A percentile compares a stretch with the other conserved stretches of the same genome.
phyloP scores from a whole-genome alignment of 768 basidiomycete species.

The Suillus weaverae region DNA sequence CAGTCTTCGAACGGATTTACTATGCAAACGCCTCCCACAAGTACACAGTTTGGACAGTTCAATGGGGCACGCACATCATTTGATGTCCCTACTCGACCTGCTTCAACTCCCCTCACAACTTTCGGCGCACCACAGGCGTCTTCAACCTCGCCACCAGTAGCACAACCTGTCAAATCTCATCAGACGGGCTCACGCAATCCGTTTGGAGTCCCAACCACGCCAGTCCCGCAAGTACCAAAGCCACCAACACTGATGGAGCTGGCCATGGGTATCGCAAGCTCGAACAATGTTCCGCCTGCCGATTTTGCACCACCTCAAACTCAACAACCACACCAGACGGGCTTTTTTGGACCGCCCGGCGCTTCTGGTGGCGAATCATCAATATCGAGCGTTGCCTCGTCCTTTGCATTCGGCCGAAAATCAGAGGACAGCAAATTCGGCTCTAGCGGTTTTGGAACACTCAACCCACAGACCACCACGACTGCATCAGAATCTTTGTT shows the following conservation, averaged over 20 bases:
- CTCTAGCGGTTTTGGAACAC: constrained; percentile 17
- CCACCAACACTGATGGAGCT: constrained; percentile 82
- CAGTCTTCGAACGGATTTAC: constrained; percentile 13
- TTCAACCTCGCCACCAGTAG: constrained; percentile 42
- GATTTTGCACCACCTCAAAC: constrained; percentile 31
- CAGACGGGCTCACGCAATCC: constrained; percentile 95
- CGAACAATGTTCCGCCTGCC: constrained; percentile 11
- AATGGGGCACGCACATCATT: background rate
- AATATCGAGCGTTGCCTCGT: constrained; percentile 72
- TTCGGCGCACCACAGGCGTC: constrained; percentile 27
- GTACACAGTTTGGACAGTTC: constrained; percentile 9
- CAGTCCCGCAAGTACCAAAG: constrained; percentile 68
- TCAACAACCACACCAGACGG: constrained; percentile 28
- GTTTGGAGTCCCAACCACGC: constrained; percentile 73
- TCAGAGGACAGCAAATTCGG: constrained; percentile 22
- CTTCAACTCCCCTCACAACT: constrained; percentile 68
- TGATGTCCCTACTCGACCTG: constrained; percentile 55
- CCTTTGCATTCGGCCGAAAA: constrained; percentile 53
- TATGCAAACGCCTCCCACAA: constrained; percentile 11
- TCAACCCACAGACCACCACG: constrained; percentile 35
- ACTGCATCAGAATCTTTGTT: constrained; percentile 48
- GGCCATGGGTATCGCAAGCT: constrained; percentile 46
- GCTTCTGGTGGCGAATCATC: constrained; percentile 38
- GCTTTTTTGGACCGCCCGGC: constrained; percentile 33
- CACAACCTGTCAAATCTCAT: constrained; percentile 77